phyloP scores from a whole-genome alignment of 441 rosid species.

The Erodium trifolium region DNA sequence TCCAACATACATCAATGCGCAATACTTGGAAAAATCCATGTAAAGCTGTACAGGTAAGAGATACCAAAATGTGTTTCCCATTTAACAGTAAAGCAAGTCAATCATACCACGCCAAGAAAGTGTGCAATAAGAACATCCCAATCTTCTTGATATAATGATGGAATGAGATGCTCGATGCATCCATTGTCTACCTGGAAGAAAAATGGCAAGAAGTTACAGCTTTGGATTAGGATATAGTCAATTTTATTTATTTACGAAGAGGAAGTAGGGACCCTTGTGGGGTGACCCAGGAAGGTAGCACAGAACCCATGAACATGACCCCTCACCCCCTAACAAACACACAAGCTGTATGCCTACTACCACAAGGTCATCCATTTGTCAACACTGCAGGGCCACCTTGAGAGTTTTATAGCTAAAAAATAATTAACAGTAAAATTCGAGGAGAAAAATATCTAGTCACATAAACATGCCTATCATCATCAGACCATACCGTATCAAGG shows the following conservation, averaged over 20 bases:
- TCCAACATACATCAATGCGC: neutral
- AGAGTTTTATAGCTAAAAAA: neutral
- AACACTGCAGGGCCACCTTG: neutral
- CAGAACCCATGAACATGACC: slow-evolving; percentile 6
- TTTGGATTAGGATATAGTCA: neutral
- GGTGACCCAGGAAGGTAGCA: slow-evolving; percentile 1
- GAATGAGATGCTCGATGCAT: slow-evolving; percentile 76
- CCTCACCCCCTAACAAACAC: neutral
- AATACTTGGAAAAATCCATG: slow-evolving; percentile 1
- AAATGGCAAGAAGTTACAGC: slow-evolving; percentile 10
- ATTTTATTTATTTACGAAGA: neutral
- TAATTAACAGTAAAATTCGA: neutral
- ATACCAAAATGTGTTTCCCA: neutral
- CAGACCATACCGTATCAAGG: slow-evolving; percentile 56
- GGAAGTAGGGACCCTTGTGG: slow-evolving; percentile 3
- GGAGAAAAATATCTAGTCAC: neutral
- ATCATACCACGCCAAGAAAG: slow-evolving; percentile 94
- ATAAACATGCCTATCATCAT: neutral
- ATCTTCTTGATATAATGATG: slow-evolving; percentile 65
- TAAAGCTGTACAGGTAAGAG: neutral
- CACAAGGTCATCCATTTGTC: neutral
- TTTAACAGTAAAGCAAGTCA: slow-evolving; percentile 7
- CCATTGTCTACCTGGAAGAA: slow-evolving; percentile 77
- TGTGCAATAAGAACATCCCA: slow-evolving; percentile 98
- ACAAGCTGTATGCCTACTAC: neutral